Conservation (phyloP, 495 filamentous ascomycete species). For the Penicillium turbatum region DNA sequence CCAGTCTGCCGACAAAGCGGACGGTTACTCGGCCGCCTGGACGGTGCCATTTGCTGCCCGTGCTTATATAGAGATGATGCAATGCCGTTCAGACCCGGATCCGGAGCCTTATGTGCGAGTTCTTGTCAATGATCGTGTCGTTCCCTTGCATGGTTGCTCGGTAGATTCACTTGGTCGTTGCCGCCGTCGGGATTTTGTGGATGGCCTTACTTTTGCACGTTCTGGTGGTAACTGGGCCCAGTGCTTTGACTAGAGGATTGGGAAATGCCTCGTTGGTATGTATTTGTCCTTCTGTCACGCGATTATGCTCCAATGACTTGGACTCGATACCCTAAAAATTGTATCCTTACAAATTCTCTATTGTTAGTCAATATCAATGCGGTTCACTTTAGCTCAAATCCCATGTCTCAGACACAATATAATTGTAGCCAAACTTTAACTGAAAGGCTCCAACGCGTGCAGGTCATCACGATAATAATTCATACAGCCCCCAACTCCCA, state of each 20-base stretch:
- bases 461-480: background rate
- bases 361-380: background rate
- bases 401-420: background rate
- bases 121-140: slow-evolving; percentile 76
- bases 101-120: slow-evolving; percentile 64
- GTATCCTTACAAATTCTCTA: background rate
- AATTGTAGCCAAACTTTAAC: background rate
- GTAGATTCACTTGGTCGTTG: slow-evolving; percentile 67
- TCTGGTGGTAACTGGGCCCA: slow-evolving; percentile 64
- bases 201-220: slow-evolving; percentile 66
- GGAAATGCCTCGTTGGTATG: background rate
- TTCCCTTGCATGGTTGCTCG: slow-evolving; percentile 62
- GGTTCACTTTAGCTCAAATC: background rate
- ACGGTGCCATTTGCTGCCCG: slow-evolving; percentile 74
- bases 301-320: background rate
- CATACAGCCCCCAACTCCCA: slow-evolving; percentile 7
- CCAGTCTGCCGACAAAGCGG: slow-evolving; percentile 37
- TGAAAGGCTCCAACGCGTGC: background rate
- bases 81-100: slow-evolving; percentile 41
- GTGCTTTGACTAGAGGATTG: slow-evolving; percentile 49
- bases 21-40: slow-evolving; percentile 66
- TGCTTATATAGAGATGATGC: slow-evolving; percentile 82
- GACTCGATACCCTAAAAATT: background rate
- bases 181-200: slow-evolving; percentile 57
- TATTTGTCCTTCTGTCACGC: background rate